Base-by-base conservation (phyloP, 2,329 filamentous ascomycete species). In the Xylariaceae sp. region DNA sequence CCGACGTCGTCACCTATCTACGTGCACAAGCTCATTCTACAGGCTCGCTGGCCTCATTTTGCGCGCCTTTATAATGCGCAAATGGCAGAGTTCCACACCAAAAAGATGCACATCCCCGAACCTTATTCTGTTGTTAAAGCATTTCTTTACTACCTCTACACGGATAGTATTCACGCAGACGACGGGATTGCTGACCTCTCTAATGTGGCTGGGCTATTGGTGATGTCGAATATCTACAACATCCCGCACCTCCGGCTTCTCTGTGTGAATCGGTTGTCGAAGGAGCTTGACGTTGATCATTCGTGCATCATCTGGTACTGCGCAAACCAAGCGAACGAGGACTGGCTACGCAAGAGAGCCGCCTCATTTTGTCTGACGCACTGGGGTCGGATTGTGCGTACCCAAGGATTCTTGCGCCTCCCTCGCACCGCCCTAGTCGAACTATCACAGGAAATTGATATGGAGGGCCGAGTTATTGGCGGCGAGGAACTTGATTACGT, bases 221-320 rank as follows among this genome's bases (percentile, higher is more conserved):
- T 99, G 60, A 95, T 99, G 89, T 91, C 91, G 43, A 96, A 97
- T 70, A 89, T 97, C 46, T 99, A 99, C 74, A 92, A 96, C 68
- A 95, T 99, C 75, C 91, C 91, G 1, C 90, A 94, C 62, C 83
- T 99, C 29, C 88, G 92, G 26, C 81, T 96, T 6, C 79, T 97
- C 1, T 96, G 92, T 69, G 88, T 97, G 52, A 92, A 96, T 68
- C 84, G 94, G 6, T 80, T 99, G 3, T 87, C 88, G 53, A 88
- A 89, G 58, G 94, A 99, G 68, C 81, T 99, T 2, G 92, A 97
- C 68, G 87, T 97, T 40, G 89, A 95, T 57, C 91, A 96, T 67
- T 92, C 92, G 2, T 96, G 94, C 60, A 87, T 95, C 63, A 91
- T 96, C 54, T 99, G 95, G 91, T 91, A 97, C 71, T 90, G 91